A percentile compares a stretch with the other conserved stretches of the same genome.
Evolutionary conservation across 495 filamentous ascomycete species (phyloP).

Genomic region (Penicillium canariense): DNA sequence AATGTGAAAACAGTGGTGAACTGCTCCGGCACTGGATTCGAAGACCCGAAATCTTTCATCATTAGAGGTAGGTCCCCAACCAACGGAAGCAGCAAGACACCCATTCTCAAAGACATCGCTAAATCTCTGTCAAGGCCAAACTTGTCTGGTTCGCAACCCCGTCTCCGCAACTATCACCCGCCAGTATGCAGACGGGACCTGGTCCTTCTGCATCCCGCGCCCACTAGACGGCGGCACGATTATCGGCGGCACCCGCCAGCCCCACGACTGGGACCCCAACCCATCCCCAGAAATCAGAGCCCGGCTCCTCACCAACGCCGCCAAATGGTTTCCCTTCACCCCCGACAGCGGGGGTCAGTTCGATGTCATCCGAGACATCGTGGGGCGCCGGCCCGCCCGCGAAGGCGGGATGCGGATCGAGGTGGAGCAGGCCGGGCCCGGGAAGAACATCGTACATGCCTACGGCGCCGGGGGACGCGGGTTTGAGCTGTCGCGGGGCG

Average conservation of each 20-base stretch:
- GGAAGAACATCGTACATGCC: conserved; percentile 52
- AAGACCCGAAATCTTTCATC: conserved; percentile 50
- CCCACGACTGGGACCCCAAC: conserved; percentile 52
- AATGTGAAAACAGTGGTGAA: conserved; percentile 54
- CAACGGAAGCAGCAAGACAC: neutral
- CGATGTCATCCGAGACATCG: conserved; percentile 46
- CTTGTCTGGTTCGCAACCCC: conserved; percentile 47
- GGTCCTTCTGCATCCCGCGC: conserved; percentile 61
- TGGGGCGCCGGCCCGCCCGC: conserved; percentile 43
- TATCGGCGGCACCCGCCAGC: conserved; percentile 63
- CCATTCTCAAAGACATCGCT: neutral
- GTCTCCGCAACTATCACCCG: conserved; percentile 54
- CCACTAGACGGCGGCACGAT: conserved; percentile 59
- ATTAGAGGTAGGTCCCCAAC: conserved; percentile 44
- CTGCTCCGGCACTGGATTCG: conserved; percentile 56
- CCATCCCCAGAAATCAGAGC: conserved; percentile 47
- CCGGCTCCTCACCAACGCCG: conserved; percentile 43
- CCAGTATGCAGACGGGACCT: conserved; percentile 56
- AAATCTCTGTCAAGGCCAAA: conserved; percentile 32
- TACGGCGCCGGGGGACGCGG: conserved; percentile 64
- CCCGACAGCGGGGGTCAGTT: conserved; percentile 38
- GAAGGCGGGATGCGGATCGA: conserved; percentile 46
- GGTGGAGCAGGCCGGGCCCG: conserved; percentile 30
- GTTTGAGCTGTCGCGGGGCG: conserved; percentile 45
- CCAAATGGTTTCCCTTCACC: conserved; percentile 45